phyloP scores from a whole-genome alignment of 2,329 filamentous ascomycete genomes.

The Ascochyta clinopodiicola region DNA sequence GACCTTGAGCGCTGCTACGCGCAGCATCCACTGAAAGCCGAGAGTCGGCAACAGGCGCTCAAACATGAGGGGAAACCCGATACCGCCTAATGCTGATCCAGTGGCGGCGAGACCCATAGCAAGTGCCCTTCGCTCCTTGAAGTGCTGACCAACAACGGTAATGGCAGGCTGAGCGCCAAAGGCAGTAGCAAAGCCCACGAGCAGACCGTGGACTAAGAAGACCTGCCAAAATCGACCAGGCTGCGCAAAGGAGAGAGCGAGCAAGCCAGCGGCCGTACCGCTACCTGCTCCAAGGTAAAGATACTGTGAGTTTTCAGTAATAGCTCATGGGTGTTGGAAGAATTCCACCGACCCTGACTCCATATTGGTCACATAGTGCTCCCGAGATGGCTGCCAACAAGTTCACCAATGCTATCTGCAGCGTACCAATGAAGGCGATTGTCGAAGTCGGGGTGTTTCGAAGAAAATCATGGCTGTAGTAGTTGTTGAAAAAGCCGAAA shows the following conservation, averaged over 20 bases:
- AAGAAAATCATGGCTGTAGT: slow-evolving; percentile 50
- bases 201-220: slow-evolving; percentile 54
- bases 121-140: slow-evolving; percentile 50
- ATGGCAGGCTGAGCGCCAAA: slow-evolving; percentile 52
- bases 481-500: slow-evolving; percentile 55
- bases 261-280: slow-evolving; percentile 26
- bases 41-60: slow-evolving; percentile 61
- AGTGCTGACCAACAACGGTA: slow-evolving; percentile 53
- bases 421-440: slow-evolving; percentile 54
- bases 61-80: slow-evolving; percentile 65
- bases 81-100: slow-evolving; percentile 52
- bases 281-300: slow-evolving; percentile 37
- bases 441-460: slow-evolving; percentile 37
- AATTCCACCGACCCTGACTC: slow-evolving; percentile 56
- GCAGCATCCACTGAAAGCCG: slow-evolving; percentile 67
- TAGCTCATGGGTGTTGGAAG: slow-evolving; percentile 4
- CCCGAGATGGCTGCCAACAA: slow-evolving; percentile 66
- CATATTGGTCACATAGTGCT: slow-evolving; percentile 66
- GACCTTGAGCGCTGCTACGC: slow-evolving; percentile 64
- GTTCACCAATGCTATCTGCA: slow-evolving; percentile 57
- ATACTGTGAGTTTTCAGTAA: slow-evolving; percentile 33
- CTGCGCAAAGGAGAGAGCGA: slow-evolving; percentile 35
- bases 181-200: slow-evolving; percentile 53
- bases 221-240: slow-evolving; percentile 49
- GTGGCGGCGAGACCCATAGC: slow-evolving; percentile 54